Evolutionary conservation across 208 protist species (phyloP).

Genomic region (Wallacemonas sp.): DNA sequence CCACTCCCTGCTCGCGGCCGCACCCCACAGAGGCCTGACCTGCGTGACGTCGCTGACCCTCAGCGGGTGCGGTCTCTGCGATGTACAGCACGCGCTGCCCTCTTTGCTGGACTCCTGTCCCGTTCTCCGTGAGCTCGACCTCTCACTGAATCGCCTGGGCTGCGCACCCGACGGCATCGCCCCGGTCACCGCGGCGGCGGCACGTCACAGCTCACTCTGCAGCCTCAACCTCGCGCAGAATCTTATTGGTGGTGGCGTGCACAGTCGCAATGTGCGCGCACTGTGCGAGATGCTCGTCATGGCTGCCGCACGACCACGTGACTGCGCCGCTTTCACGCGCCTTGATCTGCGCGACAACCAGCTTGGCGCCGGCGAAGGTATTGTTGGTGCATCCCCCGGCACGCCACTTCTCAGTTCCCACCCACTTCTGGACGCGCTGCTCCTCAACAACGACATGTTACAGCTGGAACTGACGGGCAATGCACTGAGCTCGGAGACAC

Average conservation of each 20-base stretch:
- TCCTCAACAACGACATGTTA: conserved; percentile 52
- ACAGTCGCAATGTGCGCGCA: neutral
- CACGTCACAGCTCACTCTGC: conserved; percentile 25
- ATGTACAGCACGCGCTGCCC: conserved; percentile 22
- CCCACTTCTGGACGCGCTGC: conserved; percentile 51
- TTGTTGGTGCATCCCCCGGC: neutral
- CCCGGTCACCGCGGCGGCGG: conserved; percentile 28
- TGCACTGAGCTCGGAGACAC: conserved; percentile 28
- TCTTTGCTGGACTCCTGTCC: conserved; percentile 22
- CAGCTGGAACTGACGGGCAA: conserved; percentile 38
- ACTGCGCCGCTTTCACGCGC: neutral
- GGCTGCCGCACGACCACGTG: neutral
- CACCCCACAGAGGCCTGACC: neutral
- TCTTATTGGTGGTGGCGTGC: conserved; percentile 7
- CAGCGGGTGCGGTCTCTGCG: conserved; percentile 5
- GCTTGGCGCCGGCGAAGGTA: neutral
- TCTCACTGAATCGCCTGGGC: conserved; percentile 55
- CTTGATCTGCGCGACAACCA: neutral
- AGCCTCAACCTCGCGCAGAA: conserved; percentile 26
- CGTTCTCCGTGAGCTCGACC: conserved; percentile 25
- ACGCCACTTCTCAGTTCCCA: conserved; percentile 14
- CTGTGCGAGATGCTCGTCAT: neutral
- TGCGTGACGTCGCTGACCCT: conserved; percentile 14
- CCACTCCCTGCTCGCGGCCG: neutral
- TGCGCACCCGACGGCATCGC: conserved; percentile 16